Evolutionary conservation across 805 yeast genomes (phyloP), one percentile per base, ranked within the genome.

Genomic region (Torulaspora quercuum): DNA sequence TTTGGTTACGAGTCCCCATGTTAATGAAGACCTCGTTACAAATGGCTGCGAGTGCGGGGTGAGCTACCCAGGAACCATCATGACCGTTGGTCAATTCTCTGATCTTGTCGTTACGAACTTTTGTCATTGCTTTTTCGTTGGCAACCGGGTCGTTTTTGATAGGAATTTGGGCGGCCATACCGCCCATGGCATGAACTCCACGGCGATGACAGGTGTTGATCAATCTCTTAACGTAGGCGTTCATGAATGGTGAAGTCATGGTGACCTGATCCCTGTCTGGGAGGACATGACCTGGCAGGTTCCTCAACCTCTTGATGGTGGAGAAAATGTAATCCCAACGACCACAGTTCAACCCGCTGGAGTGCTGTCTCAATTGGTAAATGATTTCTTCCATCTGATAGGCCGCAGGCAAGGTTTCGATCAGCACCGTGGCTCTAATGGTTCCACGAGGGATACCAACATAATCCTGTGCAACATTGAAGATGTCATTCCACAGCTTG

Each of bases 31-130:
- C 83, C 53, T 74, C 71, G 56, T 80, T 72, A 26, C 86, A 88
- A 46, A 82, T 75, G 11, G 80, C 73, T 16, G 83, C 84, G 59
- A 83, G 69, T 13, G 88, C 89, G 11, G 94, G 94, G 55, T 83
- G 92, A 10, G 90, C 90, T 57, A 83, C 83, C 94, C 94, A 83
- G 41, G 90, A 81, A 34, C 92, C 88, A 67, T 83, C 94, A 64
- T 85, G 87, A 32, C 92, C 92, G 37, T 82, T 80, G 33, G 69
- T 63, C 31, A 82, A 82, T 64, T 83, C 94, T 51, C 92, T 69
- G 48, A 80, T 70, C 64, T 83, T 83, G 63, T 83, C 94, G 59
- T 71, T 75, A 47, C 75, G 72, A 36, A 83, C 92, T 48, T 80
- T 81, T 32, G 72, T 76, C 78, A 83, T 73, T 7, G 89, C 90